These are phyloP conservation scores for Cladosporium sp. DNA, from an alignment of 2,329 filamentous ascomycete species.

Conservation along the genomic window DNA sequence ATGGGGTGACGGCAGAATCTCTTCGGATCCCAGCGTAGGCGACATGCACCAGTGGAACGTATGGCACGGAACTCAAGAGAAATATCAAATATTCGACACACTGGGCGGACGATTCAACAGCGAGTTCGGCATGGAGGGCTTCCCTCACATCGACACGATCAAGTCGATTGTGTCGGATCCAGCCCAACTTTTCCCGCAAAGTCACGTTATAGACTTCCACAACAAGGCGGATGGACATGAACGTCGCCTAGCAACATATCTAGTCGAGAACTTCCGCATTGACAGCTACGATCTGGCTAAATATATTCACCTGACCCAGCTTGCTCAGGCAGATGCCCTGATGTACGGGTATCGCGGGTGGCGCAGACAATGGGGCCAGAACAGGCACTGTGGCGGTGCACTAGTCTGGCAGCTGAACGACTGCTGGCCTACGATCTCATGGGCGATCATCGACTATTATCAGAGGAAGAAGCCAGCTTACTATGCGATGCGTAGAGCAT, in stretches of 20 bases:
- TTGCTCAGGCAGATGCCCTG: slow-evolving; percentile 58
- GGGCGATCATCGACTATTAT: slow-evolving; percentile 74
- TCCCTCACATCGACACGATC: slow-evolving; percentile 79
- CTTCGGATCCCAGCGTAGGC: slow-evolving; percentile 72
- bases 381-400: slow-evolving; percentile 68
- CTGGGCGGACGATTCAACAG: slow-evolving; percentile 87
- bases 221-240: slow-evolving; percentile 93
- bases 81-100: slow-evolving; percentile 84
- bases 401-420: slow-evolving; percentile 84
- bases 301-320: slow-evolving; percentile 52
- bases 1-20: slow-evolving; percentile 71
- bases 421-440: slow-evolving; percentile 79
- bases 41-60: slow-evolving; percentile 97
- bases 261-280: slow-evolving; percentile 79
- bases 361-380: slow-evolving; percentile 73
- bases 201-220: slow-evolving; percentile 85
- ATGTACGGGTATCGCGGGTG: slow-evolving; percentile 60
- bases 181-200: slow-evolving; percentile 75
- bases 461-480: slow-evolving; percentile 74
- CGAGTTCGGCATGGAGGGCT: slow-evolving; percentile 93
- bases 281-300: slow-evolving; percentile 50
- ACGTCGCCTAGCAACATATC: slow-evolving; percentile 77
- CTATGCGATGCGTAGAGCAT: slow-evolving; percentile 71
- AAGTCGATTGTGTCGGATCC: slow-evolving; percentile 71
- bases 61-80: slow-evolving; percentile 91